phyloP scores from a whole-genome alignment of 306 rosid genomes.

The Rosa rugosa region DNA sequence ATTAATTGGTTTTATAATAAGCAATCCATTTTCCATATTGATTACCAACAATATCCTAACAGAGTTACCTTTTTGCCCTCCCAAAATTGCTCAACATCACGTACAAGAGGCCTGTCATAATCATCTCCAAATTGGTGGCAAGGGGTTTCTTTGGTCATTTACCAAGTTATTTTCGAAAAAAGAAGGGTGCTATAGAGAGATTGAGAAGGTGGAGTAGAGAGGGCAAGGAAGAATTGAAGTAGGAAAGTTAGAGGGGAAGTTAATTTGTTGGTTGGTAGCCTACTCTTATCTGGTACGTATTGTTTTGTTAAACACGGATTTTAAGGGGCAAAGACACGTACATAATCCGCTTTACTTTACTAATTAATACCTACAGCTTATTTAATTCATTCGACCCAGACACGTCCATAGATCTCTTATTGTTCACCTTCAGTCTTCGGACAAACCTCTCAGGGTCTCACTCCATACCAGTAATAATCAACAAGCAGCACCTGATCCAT shows the following conservation, averaged over 20 bases:
- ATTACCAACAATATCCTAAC: not conserved
- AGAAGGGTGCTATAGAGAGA: not conserved
- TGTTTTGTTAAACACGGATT: slow-evolving; percentile 5
- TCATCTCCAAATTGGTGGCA: not conserved
- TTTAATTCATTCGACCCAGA: not conserved
- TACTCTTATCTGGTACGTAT: slow-evolving; percentile 47
- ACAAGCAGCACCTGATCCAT: not conserved
- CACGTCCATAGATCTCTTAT: not conserved
- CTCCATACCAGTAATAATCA: not conserved
- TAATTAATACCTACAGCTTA: not conserved
- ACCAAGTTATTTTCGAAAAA: not conserved
- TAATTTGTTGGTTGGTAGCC: slow-evolving; percentile 65
- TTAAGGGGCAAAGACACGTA: slow-evolving; percentile 5
- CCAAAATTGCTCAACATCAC: too few relatives aligned
- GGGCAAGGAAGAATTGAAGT: slow-evolving; percentile 14
- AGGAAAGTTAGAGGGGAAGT: slow-evolving; percentile 52
- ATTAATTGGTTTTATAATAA: not conserved
- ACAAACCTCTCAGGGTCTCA: too few relatives aligned
- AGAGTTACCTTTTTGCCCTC: not conserved
- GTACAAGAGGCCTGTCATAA: not conserved
- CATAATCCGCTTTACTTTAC: not conserved
- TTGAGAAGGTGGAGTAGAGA: slow-evolving; percentile 22
- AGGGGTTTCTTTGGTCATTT: not conserved
- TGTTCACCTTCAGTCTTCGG: not conserved
- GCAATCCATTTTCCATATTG: not conserved